These are phyloP conservation scores for Aspergillus carlsbadensis DNA, from an alignment of 495 filamentous ascomycete species.

Conservation along the genomic window DNA sequence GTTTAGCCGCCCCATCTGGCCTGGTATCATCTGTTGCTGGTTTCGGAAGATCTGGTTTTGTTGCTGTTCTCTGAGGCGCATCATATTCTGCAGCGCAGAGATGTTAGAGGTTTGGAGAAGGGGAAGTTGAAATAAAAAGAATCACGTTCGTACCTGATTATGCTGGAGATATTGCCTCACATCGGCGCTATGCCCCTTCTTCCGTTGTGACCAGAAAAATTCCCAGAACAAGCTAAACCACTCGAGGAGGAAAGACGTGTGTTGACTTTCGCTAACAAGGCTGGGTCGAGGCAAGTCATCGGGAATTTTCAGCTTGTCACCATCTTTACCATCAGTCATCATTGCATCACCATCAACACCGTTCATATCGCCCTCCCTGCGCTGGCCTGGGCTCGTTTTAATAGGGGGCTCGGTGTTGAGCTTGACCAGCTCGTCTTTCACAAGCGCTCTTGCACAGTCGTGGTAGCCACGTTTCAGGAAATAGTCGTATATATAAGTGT, in stretches of 20 bases:
- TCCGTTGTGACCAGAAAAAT: slow-evolving; percentile 76
- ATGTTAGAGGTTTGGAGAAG: slow-evolving; percentile 16
- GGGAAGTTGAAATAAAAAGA: slow-evolving; percentile 5
- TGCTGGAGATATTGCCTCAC: slow-evolving; percentile 73
- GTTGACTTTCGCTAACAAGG: slow-evolving; percentile 57
- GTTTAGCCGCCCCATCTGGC: slow-evolving; percentile 58
- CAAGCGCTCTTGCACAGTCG: slow-evolving; percentile 72
- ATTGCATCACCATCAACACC: slow-evolving; percentile 77
- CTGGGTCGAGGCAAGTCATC: slow-evolving; percentile 77
- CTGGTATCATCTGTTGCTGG: slow-evolving; percentile 71
- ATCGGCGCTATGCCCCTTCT: slow-evolving; percentile 52
- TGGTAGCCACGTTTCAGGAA: slow-evolving; percentile 80
- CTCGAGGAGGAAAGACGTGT: slow-evolving; percentile 82
- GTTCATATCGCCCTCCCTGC: slow-evolving; percentile 67
- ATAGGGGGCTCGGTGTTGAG: slow-evolving; percentile 59
- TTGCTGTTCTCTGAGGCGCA: slow-evolving; percentile 50
- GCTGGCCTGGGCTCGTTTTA: slow-evolving; percentile 56
- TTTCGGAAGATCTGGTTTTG: slow-evolving; percentile 61
- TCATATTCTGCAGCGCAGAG: slow-evolving; percentile 32
- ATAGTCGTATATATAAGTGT: slow-evolving; percentile 98
- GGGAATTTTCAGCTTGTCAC: slow-evolving; percentile 66
- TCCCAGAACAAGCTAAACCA: slow-evolving; percentile 99
- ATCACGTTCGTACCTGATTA: slow-evolving; percentile 64
- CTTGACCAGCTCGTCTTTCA: slow-evolving; percentile 49
- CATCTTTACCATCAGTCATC: slow-evolving; percentile 81